phyloP scores from a whole-genome alignment of 2,329 filamentous ascomycete genomes.

The Ceratocystis destructans region DNA sequence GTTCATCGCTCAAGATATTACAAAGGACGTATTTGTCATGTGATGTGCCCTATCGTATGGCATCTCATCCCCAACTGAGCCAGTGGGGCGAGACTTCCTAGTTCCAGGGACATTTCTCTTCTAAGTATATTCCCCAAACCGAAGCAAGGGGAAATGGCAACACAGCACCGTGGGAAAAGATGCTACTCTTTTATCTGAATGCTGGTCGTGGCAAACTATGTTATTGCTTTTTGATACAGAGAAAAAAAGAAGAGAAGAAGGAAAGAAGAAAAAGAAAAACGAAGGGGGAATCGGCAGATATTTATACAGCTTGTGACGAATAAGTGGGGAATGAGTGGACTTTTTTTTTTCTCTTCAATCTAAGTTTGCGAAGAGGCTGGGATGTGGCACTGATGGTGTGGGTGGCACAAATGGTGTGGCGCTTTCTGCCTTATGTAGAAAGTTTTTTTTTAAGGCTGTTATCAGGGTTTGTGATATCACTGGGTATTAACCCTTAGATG shows the following conservation, averaged over 20 bases:
- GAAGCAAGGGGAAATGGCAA: conserved; percentile 19
- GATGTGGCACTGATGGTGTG: background rate
- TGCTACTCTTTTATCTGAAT: conserved; percentile 12
- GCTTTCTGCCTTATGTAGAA: background rate
- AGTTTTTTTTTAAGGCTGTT: background rate
- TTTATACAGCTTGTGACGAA: conserved; percentile 11
- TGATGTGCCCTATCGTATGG: conserved; percentile 19
- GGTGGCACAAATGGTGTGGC: background rate
- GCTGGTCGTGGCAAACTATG: conserved; percentile 20
- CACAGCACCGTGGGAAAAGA: conserved; percentile 19
- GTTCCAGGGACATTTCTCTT: conserved; percentile 20
- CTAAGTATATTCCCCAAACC: conserved; percentile 18
- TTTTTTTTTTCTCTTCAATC: background rate
- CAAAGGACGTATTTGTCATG: background rate
- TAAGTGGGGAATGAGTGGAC: conserved; percentile 2
- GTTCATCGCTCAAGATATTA: background rate
- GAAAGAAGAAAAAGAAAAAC: conserved; percentile 15
- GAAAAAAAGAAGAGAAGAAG: conserved; percentile 17
- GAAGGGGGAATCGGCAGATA: background rate
- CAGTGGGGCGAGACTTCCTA: conserved; percentile 20
- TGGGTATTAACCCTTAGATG: background rate
- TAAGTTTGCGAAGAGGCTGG: background rate
- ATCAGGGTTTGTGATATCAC: background rate
- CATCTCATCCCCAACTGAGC: conserved; percentile 19
- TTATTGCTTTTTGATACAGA: conserved; percentile 20